Evolutionary conservation across 495 filamentous ascomycete species (phyloP).

Genomic region (Sporormia fimetaria): DNA sequence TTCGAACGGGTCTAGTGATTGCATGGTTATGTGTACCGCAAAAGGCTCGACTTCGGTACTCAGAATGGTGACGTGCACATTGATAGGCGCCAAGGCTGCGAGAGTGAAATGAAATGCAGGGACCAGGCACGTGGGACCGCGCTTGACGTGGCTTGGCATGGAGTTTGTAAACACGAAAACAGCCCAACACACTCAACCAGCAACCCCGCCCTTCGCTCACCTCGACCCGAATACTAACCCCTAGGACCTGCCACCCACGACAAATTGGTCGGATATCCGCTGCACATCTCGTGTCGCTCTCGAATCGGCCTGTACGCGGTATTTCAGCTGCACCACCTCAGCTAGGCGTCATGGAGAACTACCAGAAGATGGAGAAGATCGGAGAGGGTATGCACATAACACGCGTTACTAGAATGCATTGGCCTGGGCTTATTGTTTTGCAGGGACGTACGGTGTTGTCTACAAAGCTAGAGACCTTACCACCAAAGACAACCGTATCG

Average conservation of each 20-base stretch:
- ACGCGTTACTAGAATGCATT: background rate
- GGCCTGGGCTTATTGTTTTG: constrained; percentile 1
- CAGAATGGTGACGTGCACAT: no score
- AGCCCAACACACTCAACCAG: constrained; percentile 1
- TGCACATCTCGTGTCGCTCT: no score
- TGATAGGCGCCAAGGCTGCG: no score
- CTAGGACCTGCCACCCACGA: constrained; percentile 1
- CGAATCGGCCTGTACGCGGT: no score
- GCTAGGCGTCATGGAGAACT: constrained; percentile 71
- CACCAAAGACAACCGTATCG: constrained; percentile 69
- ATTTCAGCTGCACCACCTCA: background rate
- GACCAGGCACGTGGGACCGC: no score
- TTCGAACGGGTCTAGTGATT: constrained; percentile 52
- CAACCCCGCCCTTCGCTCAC: background rate
- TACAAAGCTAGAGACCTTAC: constrained; percentile 98
- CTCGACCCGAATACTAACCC: constrained; percentile 6
- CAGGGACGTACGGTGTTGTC: constrained; percentile 46
- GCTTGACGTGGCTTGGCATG: no score
- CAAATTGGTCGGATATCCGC: background rate
- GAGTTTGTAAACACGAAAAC: constrained; percentile 1
- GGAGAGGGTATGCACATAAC: constrained; percentile 62
- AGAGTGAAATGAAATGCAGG: no score
- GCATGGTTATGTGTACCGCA: constrained; percentile 20
- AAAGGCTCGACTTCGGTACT: no score
- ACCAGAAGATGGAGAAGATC: constrained; percentile 99